phyloP scores from a whole-genome alignment of 495 filamentous ascomycete genomes.

The Talaromyces adpressus region DNA sequence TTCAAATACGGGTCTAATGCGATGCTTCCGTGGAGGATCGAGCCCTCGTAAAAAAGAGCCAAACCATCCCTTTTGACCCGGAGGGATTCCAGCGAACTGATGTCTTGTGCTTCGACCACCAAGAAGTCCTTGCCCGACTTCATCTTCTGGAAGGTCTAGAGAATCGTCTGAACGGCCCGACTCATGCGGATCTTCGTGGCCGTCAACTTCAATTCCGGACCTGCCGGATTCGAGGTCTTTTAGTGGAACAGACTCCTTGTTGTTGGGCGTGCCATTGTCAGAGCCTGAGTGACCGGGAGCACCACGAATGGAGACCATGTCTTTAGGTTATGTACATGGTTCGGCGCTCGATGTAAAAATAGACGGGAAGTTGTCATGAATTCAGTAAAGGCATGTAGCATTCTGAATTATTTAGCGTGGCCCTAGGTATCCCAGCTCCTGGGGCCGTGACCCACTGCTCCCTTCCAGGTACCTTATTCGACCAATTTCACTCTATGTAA shows the following conservation, averaged over 20 bases:
- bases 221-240: slow-evolving; percentile 8
- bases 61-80: neutral
- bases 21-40: slow-evolving; percentile 46
- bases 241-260: neutral
- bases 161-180: slow-evolving; percentile 3
- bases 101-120: neutral
- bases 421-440: neutral
- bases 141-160: slow-evolving; percentile 3
- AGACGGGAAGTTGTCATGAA: neutral
- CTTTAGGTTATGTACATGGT: neutral
- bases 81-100: neutral
- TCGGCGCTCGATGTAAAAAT: neutral
- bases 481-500: neutral
- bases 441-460: neutral
- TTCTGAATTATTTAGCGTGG: neutral
- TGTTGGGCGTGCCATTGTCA: neutral
- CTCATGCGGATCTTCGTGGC: neutral
- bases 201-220: neutral
- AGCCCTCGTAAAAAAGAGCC: slow-evolving; percentile 42
- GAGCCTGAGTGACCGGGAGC: neutral
- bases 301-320: neutral
- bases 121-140: slow-evolving; percentile 2
- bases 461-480: neutral
- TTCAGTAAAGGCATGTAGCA: neutral
- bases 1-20: slow-evolving; percentile 57